Evolutionary conservation across 2,329 filamentous ascomycete genomes (phyloP).

Genomic region (Leptographium galeiforme): DNA sequence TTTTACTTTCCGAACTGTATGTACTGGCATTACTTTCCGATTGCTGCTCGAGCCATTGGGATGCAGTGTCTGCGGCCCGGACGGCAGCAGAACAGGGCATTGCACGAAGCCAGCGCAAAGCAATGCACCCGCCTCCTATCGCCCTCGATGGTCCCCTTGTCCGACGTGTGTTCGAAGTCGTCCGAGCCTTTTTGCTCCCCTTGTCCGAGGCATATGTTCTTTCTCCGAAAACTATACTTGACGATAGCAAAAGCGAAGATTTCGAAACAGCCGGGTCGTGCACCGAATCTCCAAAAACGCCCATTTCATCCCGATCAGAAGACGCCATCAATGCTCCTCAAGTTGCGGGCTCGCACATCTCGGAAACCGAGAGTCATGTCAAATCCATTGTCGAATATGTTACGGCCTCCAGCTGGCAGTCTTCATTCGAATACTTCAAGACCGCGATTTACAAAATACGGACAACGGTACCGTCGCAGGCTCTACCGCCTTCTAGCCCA

Average conservation of each 20-base stretch:
- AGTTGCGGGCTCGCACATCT: slow-evolving; percentile 21
- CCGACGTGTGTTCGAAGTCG: slow-evolving; percentile 37
- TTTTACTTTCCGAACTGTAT: slow-evolving; percentile 51
- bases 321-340: slow-evolving; percentile 21
- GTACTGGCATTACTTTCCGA: slow-evolving; percentile 50
- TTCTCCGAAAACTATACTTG: slow-evolving; percentile 42
- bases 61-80: slow-evolving; percentile 14
- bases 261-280: neutral
- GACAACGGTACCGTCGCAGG: slow-evolving; percentile 26
- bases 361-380: slow-evolving; percentile 39
- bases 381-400: slow-evolving; percentile 48
- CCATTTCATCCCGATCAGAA: slow-evolving; percentile 17
- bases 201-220: slow-evolving; percentile 43
- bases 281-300: slow-evolving; percentile 12
- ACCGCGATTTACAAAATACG: slow-evolving; percentile 37
- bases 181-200: slow-evolving; percentile 44
- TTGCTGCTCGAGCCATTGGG: slow-evolving; percentile 51
- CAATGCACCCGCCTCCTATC: slow-evolving; percentile 19
- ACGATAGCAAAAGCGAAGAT: slow-evolving; percentile 21
- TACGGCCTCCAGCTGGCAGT: slow-evolving; percentile 49
- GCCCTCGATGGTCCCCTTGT: slow-evolving; percentile 37
- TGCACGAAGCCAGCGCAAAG: slow-evolving; percentile 5
- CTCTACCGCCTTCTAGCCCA: slow-evolving; percentile 22
- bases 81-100: slow-evolving; percentile 8
- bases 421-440: slow-evolving; percentile 45